Base-by-base conservation (phyloP, 2,329 filamentous ascomycete species). In the Ilyonectria sp. region DNA sequence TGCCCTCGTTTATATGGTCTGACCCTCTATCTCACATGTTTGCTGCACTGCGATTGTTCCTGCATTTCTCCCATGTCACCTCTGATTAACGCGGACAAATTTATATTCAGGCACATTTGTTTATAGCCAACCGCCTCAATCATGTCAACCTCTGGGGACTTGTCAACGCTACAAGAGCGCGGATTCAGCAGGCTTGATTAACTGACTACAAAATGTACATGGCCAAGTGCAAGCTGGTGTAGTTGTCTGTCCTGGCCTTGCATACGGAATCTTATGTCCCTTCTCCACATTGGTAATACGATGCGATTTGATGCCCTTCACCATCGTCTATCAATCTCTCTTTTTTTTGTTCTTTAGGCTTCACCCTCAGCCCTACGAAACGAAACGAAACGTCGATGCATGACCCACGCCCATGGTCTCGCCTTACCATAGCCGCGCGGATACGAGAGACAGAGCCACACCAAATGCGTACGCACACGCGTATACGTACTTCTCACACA, bases 361-460 rank as follows among this genome's bases (percentile, higher is more conserved):
- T 50, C 29, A 13, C 10, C 17, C 37, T 62, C 53, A 56, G 65
- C 47, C 49, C 55, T 64, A 54, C 31, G 19, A 50, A 29, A 56
- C 17, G 15, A 23, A 17, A 26, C 40, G 15, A 23, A 17, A 26
- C 40, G 21, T 57, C 44, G 53, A 54, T 65, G 52, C 52, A 62
- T 40, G 46, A n/a, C 23, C 46, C 40, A 50, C 49, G 15, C 43
- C 50, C 33, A 56, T 33, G 23, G 26, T 33, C 40, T 56, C 50
- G 40, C 37, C 54, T 52, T 52, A 33, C 29, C 23, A 15, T 29
- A 50, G 47, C 47, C 47, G 47, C 17, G 47, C 47, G 47, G 47
- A 52, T n/a, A 52, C 29, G 26, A 52, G 26, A 26, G 26, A 52
- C 15, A 37, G 19, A 43, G 47, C 37, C 56, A 59, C 56, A 50